Conservation (phyloP, 2,329 filamentous ascomycete genomes). For the Neodidymelliopsis sp. region DNA sequence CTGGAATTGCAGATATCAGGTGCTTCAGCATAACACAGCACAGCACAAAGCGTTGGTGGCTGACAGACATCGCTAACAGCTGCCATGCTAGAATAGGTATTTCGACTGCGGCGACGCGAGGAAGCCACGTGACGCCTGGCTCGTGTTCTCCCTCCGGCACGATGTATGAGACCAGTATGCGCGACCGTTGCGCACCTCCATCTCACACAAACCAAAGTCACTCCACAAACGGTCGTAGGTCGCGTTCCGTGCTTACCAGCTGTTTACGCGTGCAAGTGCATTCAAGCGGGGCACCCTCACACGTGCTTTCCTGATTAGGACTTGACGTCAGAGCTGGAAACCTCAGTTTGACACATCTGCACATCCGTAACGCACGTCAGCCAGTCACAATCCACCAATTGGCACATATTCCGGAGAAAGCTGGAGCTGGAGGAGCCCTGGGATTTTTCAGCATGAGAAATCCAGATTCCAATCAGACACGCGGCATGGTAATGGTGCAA, state of each 20-base stretch:
- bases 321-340: conserved; percentile 6
- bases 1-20: conserved; percentile 2
- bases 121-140: conserved; percentile 1
- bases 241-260: neutral
- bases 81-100: neutral
- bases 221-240: neutral
- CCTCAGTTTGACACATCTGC: neutral
- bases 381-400: neutral
- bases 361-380: neutral
- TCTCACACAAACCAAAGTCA: neutral
- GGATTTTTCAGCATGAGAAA: conserved; percentile 36
- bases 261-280: neutral
- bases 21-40: neutral
- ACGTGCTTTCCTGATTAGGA: neutral
- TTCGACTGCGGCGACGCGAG: neutral
- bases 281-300: conserved; percentile 1
- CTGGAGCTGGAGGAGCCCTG: neutral
- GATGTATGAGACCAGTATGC: conserved; percentile 8
- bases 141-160: neutral
- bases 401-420: conserved; percentile 5
- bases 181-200: conserved; percentile 4
- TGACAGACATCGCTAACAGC: conserved; percentile 1
- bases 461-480: conserved; percentile 26
- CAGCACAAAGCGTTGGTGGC: conserved; percentile 4
- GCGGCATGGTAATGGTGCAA: conserved; percentile 30